phyloP scores from a whole-genome alignment of 2,329 filamentous ascomycete genomes.

The Alternaria sp. region DNA sequence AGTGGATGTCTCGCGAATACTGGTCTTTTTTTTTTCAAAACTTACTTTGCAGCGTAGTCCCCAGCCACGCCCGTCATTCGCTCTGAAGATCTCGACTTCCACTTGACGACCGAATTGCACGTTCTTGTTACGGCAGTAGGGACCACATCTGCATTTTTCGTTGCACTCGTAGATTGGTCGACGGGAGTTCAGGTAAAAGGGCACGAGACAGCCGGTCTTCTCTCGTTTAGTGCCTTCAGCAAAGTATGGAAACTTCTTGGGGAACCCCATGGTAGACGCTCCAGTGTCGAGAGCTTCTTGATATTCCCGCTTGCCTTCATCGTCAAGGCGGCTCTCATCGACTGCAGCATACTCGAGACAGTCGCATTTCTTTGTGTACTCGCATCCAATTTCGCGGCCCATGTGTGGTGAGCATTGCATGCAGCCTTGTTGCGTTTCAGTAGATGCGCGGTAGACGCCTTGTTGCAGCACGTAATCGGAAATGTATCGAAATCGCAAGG shows the following conservation, averaged over 20 bases:
- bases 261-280: slow-evolving; percentile 48
- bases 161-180: slow-evolving; percentile 82
- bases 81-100: slow-evolving; percentile 79
- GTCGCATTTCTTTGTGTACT: slow-evolving; percentile 68
- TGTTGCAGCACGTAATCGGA: slow-evolving; percentile 64
- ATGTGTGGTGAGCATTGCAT: slow-evolving; percentile 65
- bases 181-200: slow-evolving; percentile 54
- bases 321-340: slow-evolving; percentile 48
- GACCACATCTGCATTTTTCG: slow-evolving; percentile 70
- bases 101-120: slow-evolving; percentile 77
- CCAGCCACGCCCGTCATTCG: slow-evolving; percentile 74
- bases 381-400: slow-evolving; percentile 64
- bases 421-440: slow-evolving; percentile 74
- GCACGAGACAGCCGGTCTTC: slow-evolving; percentile 43
- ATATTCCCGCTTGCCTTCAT: slow-evolving; percentile 33
- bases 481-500: slow-evolving; percentile 74
- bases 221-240: slow-evolving; percentile 39
- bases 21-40: background rate
- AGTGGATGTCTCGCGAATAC: background rate
- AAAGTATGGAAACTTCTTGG: slow-evolving; percentile 70
- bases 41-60: slow-evolving; percentile 68
- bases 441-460: slow-evolving; percentile 67
- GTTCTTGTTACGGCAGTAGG: slow-evolving; percentile 74
- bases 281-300: slow-evolving; percentile 24
- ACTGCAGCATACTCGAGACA: slow-evolving; percentile 72